Conservation (phyloP, 2,329 filamentous ascomycete species). For the Aspergillus intermedius region DNA sequence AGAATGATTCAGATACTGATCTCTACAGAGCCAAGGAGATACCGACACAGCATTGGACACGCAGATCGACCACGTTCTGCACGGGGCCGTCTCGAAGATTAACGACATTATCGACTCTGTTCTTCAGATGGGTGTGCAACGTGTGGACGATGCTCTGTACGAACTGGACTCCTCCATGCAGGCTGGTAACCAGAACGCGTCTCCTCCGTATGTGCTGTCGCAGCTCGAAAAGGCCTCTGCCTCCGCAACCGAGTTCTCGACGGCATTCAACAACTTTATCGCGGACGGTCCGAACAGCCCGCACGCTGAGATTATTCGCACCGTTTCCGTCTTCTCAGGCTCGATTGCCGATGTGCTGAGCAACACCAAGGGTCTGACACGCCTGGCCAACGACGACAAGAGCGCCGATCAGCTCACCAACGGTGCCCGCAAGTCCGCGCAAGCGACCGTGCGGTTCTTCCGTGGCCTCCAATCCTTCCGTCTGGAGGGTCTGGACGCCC, state of each 20-base stretch:
- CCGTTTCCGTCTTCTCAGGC: slow-evolving; percentile 81
- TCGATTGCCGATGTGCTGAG: slow-evolving; percentile 88
- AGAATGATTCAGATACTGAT: background rate
- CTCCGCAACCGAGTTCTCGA: slow-evolving; percentile 94
- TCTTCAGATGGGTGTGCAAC: slow-evolving; percentile 81
- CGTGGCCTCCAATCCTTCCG: slow-evolving; percentile 88
- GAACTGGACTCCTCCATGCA: slow-evolving; percentile 98
- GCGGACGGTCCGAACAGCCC: slow-evolving; percentile 89
- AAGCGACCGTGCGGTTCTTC: slow-evolving; percentile 90
- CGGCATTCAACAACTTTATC: slow-evolving; percentile 97
- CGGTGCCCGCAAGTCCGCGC: slow-evolving; percentile 75
- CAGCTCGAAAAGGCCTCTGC: slow-evolving; percentile 96
- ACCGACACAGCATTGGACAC: slow-evolving; percentile 77
- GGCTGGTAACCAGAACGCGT: slow-evolving; percentile 96
- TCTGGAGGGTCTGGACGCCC: slow-evolving; percentile 78
- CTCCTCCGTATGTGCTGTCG: slow-evolving; percentile 86
- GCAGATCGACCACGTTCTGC: slow-evolving; percentile 82
- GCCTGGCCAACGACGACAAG: slow-evolving; percentile 91
- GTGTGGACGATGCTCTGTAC: slow-evolving; percentile 93
- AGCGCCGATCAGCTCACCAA: slow-evolving; percentile 81
- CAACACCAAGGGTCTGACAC: slow-evolving; percentile 91
- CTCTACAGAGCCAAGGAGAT: slow-evolving; percentile 56
- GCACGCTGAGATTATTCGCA: slow-evolving; percentile 86
- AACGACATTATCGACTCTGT: slow-evolving; percentile 98
- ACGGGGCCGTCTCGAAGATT: slow-evolving; percentile 84